Base-by-base conservation (phyloP, 345 rosid genomes). In the Cardiospermum halicacabum region DNA sequence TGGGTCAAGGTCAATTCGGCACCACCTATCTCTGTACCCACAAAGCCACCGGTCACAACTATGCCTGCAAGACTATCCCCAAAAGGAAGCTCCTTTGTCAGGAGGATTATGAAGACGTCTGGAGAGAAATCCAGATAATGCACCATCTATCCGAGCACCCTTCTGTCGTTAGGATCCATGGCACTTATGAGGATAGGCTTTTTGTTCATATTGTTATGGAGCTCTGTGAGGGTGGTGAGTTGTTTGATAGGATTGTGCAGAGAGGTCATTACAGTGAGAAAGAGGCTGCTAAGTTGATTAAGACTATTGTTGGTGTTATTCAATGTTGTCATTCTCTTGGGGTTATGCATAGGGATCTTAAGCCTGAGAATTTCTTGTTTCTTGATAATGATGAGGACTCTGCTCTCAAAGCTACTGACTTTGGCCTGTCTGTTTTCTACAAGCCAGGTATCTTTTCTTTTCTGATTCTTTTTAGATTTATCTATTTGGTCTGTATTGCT, bases 41-140 rank as follows among this genome's bases (percentile, higher is more conserved):
- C 40, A 81, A 65, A 16, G 5, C 76, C 37, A 80, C 87, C 0
- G 82, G 77, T 40, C 72, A 56, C 11, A 62, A 60, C 42, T 88
- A 69, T 16, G 96, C 96, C 60, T 89, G 96, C 85, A 89, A 89
- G 74, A 68, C 96, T 31, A 86, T 89, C 77, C 85, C 96, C 11
- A 89, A 86, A 64, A 73, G 91, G 55, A 89, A 86, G 74, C 91
- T 89, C 43, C 25, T 89, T 56, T 83, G 86, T 39, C 80, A 76
- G 22, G 91, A 89, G 45, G 96, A 89, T 47, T 84, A 79, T 53
- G 91, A 89, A 4, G 93, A 89, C 53, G 96, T 86, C 64, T 74
- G 84, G 87, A 81, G 89, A 40, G 96, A 89, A 80, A 87, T 89
- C 76, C 96, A 86, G 81, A 89, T 89, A 79, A 83, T 89, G 91